Conservation (phyloP, 164 flowering plant genomes). For the Vitis vinifera region ASM3070453v1 NC_081814.1:9759501-9760000, state of each 20-base stretch:
- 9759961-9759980: conserved; percentile 74
- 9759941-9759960: conserved; percentile 68
- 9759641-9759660: conserved; percentile 76
- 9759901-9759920: conserved; percentile 49
- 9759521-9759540: conserved; percentile 68
- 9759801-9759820: conserved; percentile 61
- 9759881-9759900: conserved; percentile 68
- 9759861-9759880: conserved; percentile 70
- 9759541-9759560: conserved; percentile 53
- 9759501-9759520: conserved; percentile 62
- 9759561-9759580: conserved; percentile 46
- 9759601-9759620: conserved; percentile 70
- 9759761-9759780: conserved; percentile 81
- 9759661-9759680: conserved; percentile 79
- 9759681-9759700: conserved; percentile 70
- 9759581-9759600: conserved; percentile 43
- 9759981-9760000: conserved; percentile 50
- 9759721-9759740: conserved; percentile 81
- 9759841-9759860: conserved; percentile 72
- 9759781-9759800: conserved; percentile 66
- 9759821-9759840: conserved; percentile 57
- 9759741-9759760: conserved; percentile 81
- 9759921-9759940: conserved; percentile 63
- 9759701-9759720: conserved; percentile 60
- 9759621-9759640: conserved; percentile 71